Conservation (phyloP, 805 yeast species). For the Myxozyma sirexii region DNA sequence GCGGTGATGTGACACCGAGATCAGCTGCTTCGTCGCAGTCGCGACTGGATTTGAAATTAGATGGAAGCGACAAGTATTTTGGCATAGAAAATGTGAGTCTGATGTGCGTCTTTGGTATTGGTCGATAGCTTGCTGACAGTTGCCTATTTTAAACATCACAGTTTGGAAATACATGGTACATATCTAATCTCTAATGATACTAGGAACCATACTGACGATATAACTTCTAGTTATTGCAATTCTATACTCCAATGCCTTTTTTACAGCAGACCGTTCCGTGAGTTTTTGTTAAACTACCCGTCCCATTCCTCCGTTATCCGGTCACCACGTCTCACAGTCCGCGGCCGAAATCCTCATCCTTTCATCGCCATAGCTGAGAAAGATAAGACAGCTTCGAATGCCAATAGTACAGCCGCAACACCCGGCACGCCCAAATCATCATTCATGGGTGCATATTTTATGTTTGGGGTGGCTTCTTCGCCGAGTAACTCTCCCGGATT, state of each 20-base stretch:
- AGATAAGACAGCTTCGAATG: conserved; percentile 34
- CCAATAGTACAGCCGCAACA: conserved; percentile 3
- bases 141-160: neutral
- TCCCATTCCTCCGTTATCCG: conserved; percentile 23
- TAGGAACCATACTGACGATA: neutral
- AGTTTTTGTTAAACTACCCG: conserved; percentile 56
- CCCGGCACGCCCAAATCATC: neutral
- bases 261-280: conserved; percentile 70
- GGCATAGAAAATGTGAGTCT: conserved; percentile 46
- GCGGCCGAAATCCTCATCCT: conserved; percentile 19
- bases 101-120: neutral
- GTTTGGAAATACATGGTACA: conserved; percentile 70
- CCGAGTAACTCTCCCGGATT: neutral
- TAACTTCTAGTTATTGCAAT: conserved; percentile 66
- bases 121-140: neutral
- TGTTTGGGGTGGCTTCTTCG: conserved; percentile 1
- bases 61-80: conserved; percentile 41
- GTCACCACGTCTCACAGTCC: conserved; percentile 23
- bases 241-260: conserved; percentile 87
- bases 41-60: neutral
- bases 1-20: neutral
- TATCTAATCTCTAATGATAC: neutral
- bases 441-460: conserved; percentile 7
- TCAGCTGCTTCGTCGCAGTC: conserved; percentile 1
- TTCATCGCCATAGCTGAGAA: conserved; percentile 10